Evolutionary conservation across 208 protist species (phyloP).

Genomic region (Trypanosoma cruzi): DNA sequence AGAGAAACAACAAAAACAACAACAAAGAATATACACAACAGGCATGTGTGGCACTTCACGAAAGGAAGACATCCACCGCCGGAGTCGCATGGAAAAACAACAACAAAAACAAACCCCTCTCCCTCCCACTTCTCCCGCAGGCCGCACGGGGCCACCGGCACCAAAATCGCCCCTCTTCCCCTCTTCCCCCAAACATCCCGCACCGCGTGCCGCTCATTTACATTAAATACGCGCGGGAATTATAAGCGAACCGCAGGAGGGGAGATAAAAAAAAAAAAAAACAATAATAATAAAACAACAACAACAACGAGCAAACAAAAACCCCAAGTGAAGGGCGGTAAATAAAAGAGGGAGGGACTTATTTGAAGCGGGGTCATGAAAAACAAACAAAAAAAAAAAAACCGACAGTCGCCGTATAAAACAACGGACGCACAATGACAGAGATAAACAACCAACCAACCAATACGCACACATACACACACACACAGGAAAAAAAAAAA

Average conservation of each 20-base stretch:
- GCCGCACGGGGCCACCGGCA: too few species aligned
- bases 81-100: too few species aligned
- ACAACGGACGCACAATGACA: conserved; percentile 21
- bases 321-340: too few species aligned
- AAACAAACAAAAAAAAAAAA: background rate
- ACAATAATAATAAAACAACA: too few species aligned
- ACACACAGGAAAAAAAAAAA: background rate
- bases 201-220: background rate
- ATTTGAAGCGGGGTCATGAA: too few species aligned
- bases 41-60: background rate
- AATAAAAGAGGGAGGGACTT: too few species aligned
- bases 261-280: too few species aligned
- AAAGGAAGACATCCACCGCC: too few species aligned
- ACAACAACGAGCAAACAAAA: too few species aligned
- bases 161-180: too few species aligned
- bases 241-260: background rate
- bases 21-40: background rate
- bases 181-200: background rate
- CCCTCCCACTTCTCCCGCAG: background rate
- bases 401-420: too few species aligned
- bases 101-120: background rate
- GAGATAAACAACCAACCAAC: background rate
- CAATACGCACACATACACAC: background rate
- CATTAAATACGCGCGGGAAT: background rate
- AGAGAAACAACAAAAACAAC: conserved; percentile 1